Evolutionary conservation across 2,329 filamentous ascomycete genomes (phyloP), one percentile per base, ranked within the genome.

Genomic region (Xenoacremonium recifei): DNA sequence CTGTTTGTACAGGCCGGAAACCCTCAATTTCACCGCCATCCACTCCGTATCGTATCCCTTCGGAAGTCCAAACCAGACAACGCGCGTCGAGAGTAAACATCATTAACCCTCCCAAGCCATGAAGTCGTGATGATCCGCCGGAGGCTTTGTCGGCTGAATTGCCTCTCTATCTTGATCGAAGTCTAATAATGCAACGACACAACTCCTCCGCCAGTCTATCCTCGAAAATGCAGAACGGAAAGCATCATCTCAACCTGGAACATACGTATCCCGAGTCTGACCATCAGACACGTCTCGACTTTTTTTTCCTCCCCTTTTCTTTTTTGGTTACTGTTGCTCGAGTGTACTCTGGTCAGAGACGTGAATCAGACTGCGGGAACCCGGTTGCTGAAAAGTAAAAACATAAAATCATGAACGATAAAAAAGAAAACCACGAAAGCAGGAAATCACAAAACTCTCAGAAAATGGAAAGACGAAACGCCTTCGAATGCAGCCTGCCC

Each of bases 131-230:
- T 53, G 51, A 50, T 55, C 54, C 53, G 51, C 53, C 49, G 41
- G 44, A 51, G 55, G 48, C 49, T 49, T 48, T 53, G 51, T 53
- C 56, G 44, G 53, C 51, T 40, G 52, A 56, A 55, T 54, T 50
- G 53, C 61, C 53, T 51, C 50, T 66, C 63, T 66, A 66, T 66
- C 60, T 61, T 61, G 61, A 61, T 63, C 57, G 51, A 65, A 62
- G 60, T 66, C 63, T 66, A 66, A 55, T 57, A 57, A 66, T 64
- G 61, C 59, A 61, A 48, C 48, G 46, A 59, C n/a, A n/a, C 62
- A 65, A 66, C 62, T 64, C 63, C 62, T 58, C 45, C 48, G 53
- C 54, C 55, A 44, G 54, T 66, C 63, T 66, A 66, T 65, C 59
- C 58, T 59, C 57, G 49, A 55, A 52, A 64, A 65, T 65, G 62